Conservation (phyloP, 257 asterid species). For the Solanum chaucha region DNA sequence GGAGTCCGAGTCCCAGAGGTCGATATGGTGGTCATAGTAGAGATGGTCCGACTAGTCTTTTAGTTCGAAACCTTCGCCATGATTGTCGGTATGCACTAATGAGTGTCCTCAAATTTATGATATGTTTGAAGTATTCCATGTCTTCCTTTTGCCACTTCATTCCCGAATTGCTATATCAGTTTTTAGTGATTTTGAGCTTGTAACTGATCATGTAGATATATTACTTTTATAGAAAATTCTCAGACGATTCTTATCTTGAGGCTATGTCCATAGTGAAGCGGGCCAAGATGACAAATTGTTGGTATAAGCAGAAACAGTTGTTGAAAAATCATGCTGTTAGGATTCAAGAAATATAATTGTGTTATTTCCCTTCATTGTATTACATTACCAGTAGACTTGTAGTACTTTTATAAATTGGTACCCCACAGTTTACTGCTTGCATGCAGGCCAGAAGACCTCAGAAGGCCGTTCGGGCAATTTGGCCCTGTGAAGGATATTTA, state of each 20-base stretch:
- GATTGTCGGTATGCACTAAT: constrained; percentile 56
- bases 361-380: not conserved
- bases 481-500: constrained; percentile 19
- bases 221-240: not conserved
- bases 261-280: not conserved
- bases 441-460: constrained; percentile 14
- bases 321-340: too few species aligned
- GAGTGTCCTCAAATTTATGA: not conserved
- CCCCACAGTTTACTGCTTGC: not conserved
- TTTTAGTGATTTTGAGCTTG: not conserved
- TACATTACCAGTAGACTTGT: not conserved
- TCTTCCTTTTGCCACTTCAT: not conserved
- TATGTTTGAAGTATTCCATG: not conserved
- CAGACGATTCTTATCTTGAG: not conserved
- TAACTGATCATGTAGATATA: not conserved
- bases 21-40: constrained; percentile 43
- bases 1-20: constrained; percentile 69
- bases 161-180: too few species aligned
- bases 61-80: constrained; percentile 89
- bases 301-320: not conserved
- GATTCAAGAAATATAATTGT: not conserved
- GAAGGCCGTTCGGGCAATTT: constrained; percentile 15
- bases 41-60: constrained; percentile 82
- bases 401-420: not conserved
- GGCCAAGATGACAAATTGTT: not conserved